These are phyloP conservation scores for Synura sp. DNA, from an alignment of 352 stramenopile genomes.

Conservation along the genomic window DNA sequence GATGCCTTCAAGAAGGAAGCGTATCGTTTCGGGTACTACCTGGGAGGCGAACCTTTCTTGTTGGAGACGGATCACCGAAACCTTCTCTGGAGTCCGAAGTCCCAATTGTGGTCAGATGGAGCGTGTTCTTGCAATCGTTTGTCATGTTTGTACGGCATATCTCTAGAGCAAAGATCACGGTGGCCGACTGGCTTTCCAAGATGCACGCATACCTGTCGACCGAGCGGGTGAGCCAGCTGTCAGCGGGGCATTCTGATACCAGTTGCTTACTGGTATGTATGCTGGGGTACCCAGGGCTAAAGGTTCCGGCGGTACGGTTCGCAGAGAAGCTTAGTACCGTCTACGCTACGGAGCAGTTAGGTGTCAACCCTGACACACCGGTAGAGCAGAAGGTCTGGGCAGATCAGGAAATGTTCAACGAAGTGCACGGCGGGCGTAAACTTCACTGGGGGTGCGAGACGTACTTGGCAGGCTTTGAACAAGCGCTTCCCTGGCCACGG, in stretches of 20 bases:
- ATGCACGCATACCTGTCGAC: background rate
- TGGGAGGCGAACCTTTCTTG: slow-evolving; percentile 7
- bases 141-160: background rate
- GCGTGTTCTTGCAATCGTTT: slow-evolving; percentile 18
- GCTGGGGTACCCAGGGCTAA: background rate
- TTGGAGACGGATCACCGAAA: slow-evolving; percentile 7
- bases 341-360: too few species aligned
- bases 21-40: background rate
- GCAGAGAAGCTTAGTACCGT: too few species aligned
- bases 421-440: slow-evolving; percentile 13
- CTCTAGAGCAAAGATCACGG: background rate
- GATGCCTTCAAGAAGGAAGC: background rate
- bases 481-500: slow-evolving; percentile 14
- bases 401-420: too few species aligned
- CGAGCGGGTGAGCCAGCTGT: background rate
- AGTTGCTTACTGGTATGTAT: slow-evolving; percentile 5
- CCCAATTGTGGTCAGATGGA: background rate
- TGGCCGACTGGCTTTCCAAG: slow-evolving; percentile 16
- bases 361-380: too few species aligned
- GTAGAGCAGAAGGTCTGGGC: too few species aligned
- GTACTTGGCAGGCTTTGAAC: slow-evolving; percentile 11
- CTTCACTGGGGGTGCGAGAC: background rate
- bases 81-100: background rate
- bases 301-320: background rate
- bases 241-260: background rate